Evolutionary conservation across 306 rosid genomes (phyloP).

Genomic region (Lagenaria siceraria): DNA sequence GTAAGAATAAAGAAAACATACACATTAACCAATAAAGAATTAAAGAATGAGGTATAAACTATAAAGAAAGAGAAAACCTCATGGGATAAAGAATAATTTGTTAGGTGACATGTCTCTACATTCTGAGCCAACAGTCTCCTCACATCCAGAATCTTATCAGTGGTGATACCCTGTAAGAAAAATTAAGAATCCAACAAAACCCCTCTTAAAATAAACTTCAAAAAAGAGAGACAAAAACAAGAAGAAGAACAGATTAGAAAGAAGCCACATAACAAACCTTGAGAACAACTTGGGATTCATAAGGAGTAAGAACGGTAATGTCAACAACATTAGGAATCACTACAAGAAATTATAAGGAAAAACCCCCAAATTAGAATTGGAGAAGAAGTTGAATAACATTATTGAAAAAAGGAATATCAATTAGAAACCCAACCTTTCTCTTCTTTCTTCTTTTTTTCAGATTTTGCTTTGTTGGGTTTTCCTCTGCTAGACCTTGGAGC

Average conservation of each 20-base stretch:
- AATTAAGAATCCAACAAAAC: not conserved
- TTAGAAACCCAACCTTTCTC: slow-evolving; percentile 51
- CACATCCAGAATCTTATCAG: slow-evolving; percentile 88
- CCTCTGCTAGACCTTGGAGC: slow-evolving; percentile 88
- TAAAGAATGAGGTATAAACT: not conserved
- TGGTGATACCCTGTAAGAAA: slow-evolving; percentile 59
- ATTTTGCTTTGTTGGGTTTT: slow-evolving; percentile 53
- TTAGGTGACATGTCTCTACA: slow-evolving; percentile 78
- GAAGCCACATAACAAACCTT: slow-evolving; percentile 32
- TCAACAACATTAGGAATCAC: slow-evolving; percentile 73
- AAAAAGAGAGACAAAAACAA: not conserved
- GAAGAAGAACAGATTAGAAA: not conserved
- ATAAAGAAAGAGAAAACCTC: slow-evolving; percentile 35
- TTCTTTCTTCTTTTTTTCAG: slow-evolving; percentile 90
- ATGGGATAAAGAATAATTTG: slow-evolving; percentile 75
- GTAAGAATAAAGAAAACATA: not conserved
- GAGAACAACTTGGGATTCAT: slow-evolving; percentile 50
- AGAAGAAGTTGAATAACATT: not conserved
- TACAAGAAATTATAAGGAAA: not conserved
- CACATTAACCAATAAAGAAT: not conserved
- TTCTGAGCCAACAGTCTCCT: slow-evolving; percentile 70
- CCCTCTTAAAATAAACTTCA: not conserved
- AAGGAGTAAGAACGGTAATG: slow-evolving; percentile 54
- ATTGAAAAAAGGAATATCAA: too few relatives aligned
- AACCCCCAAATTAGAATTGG: not conserved